Evolutionary conservation across 768 basidiomycete genomes (phyloP).

Genomic region (Rhizopogon salebrosus): DNA sequence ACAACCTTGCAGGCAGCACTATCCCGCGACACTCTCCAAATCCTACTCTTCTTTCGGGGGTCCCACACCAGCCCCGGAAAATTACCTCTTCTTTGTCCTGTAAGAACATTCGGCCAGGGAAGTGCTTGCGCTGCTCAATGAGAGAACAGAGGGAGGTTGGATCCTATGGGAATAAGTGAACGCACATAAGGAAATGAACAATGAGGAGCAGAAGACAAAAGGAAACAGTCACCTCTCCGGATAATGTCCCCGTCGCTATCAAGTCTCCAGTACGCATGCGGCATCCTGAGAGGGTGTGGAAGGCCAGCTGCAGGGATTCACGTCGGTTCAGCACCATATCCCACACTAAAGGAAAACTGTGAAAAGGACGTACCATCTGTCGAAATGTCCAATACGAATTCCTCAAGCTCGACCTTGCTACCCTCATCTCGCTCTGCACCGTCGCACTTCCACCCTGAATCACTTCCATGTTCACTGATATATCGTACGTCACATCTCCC

Average conservation of each 20-base stretch:
- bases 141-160: background rate
- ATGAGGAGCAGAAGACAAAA: background rate
- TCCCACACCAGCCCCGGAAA: background rate
- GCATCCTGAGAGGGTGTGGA: constrained; percentile 2
- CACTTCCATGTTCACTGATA: background rate
- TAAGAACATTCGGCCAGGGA: background rate
- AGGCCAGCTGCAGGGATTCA: background rate
- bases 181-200: too few relatives aligned
- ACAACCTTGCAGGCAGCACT: constrained; percentile 1
- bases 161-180: background rate
- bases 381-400: constrained; percentile 4
- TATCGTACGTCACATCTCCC: background rate
- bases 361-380: background rate
- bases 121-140: background rate
- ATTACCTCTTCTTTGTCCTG: background rate
- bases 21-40: constrained; percentile 4
- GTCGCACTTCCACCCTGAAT: background rate
- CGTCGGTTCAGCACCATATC: background rate
- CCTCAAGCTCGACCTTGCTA: background rate
- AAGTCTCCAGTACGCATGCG: constrained; percentile 4
- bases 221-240: constrained; percentile 1
- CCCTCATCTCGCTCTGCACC: background rate
- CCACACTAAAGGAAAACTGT: background rate
- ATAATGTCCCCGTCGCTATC: constrained; percentile 2
- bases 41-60: background rate